Evolutionary conservation across 805 yeast genomes (phyloP), one percentile per base, ranked within the genome.

Genomic region (Tanozyma kutaoensis): DNA sequence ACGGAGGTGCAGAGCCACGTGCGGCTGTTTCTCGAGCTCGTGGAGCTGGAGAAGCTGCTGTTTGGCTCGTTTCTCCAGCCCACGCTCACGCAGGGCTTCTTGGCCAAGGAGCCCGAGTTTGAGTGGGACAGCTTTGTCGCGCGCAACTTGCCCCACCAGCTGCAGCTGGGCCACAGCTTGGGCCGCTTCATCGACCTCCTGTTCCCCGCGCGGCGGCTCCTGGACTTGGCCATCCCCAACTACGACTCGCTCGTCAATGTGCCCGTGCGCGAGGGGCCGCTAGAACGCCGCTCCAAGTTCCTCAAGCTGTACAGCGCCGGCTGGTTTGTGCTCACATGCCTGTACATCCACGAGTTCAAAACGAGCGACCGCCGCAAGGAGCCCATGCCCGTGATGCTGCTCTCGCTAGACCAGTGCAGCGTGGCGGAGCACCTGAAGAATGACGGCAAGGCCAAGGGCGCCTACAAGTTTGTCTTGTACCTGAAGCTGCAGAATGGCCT

Each of bases 231-330:
- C 8, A 86, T 84, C 45, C 73, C 73, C 17, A 65, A 75, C 43
- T 80, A 72, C 44, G 65, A 66, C 40, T 79, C 84, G 29, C 72
- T 84, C 9, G 58, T 82, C 36, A 70, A 86, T 10, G 56, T 50
- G 8, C 44, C 60, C 3, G 65, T 86, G 21, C 69, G 82, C 28
- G 69, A 84, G 9, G 95, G 96, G 3, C 69, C 63, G 36, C 61
- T 88, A 36, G 97, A 91, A 50, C 69, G 95, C 50, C 68, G 94
- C 42, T 81, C 96, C 5, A 88, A 88, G 60, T 86, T 72, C 48
- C 62, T 91, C 37, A 86, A 86, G 58, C 77, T 88, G n/a, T 91
- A 85, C 52, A 72, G 93, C 4, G 68, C 74, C 35, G 94, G 91
- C 3, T 91, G 79, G 73, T 91, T 84, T 46, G 95, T 88, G 12